A percentile compares a stretch with the other conserved stretches of the same genome.
These are phyloP conservation scores for Populus ilicifolia DNA, from an alignment of 345 rosid genomes.

Conservation along the genomic window DNA sequence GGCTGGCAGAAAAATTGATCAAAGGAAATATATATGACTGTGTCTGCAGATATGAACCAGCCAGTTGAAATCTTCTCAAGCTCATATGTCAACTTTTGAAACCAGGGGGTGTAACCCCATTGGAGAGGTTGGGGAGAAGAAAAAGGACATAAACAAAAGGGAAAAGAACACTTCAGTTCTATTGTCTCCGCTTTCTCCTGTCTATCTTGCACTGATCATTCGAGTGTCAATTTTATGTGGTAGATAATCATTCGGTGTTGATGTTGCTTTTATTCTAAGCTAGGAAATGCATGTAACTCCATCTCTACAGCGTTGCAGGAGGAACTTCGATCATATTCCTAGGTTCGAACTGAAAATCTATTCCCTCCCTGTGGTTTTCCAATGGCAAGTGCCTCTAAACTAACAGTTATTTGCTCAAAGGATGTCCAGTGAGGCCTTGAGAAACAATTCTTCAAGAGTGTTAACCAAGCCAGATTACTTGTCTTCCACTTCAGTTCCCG, in stretches of 20 bases:
- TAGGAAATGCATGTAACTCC: too few relatives aligned
- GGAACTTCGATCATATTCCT: too few relatives aligned
- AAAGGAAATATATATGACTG: conserved; percentile 82
- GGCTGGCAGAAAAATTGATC: conserved; percentile 86
- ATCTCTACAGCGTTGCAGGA: too few relatives aligned
- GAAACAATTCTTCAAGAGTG: too few relatives aligned
- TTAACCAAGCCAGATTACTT: too few relatives aligned
- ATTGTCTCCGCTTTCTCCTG: not conserved
- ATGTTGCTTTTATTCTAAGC: not conserved
- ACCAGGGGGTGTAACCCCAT: too few relatives aligned
- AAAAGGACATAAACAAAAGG: not conserved
- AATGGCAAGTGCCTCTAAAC: too few relatives aligned
- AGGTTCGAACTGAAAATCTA: too few relatives aligned
- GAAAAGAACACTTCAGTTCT: not conserved
- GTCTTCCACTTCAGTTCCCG: not conserved
- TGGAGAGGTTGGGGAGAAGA: not conserved
- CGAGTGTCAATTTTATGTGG: not conserved
- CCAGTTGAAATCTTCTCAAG: conserved; percentile 17
- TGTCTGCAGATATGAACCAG: conserved; percentile 86
- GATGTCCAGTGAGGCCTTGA: too few relatives aligned
- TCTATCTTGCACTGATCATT: not conserved
- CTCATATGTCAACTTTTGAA: not conserved
- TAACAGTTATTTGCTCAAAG: too few relatives aligned
- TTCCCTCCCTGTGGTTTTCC: too few relatives aligned
- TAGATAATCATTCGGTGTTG: not conserved